Evolutionary conservation across 2,329 filamentous ascomycete genomes (phyloP).

Genomic region (Colletotrichum kahawae): DNA sequence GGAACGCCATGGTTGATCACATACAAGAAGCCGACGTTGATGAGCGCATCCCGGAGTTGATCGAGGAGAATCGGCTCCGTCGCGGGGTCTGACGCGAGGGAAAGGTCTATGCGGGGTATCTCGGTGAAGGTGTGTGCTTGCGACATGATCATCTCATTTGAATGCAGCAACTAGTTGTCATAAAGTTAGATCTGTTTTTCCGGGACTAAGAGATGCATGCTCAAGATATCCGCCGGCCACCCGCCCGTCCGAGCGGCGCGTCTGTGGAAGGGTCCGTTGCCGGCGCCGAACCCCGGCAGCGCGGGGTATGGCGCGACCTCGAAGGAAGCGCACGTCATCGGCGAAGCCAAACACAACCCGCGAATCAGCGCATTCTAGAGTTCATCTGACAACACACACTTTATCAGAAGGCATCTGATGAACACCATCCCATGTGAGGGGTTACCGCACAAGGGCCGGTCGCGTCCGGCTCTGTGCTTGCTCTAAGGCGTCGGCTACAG

Average conservation of each 20-base stretch:
- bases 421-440: neutral
- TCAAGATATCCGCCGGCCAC: neutral
- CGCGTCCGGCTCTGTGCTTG: neutral
- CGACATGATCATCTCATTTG: neutral
- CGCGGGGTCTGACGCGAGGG: slow-evolving; percentile 39
- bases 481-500: rapidly evolving
- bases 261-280: neutral
- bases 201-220: neutral
- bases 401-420: neutral
- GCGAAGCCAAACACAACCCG: neutral
- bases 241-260: neutral
- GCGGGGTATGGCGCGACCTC: neutral
- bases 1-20: slow-evolving; percentile 54
- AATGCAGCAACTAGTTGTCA: neutral
- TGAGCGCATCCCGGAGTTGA: slow-evolving; percentile 50
- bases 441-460: neutral
- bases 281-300: neutral
- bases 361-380: neutral
- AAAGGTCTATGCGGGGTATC: slow-evolving; percentile 57
- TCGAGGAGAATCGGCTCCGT: slow-evolving; percentile 41
- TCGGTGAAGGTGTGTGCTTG: slow-evolving; percentile 31
- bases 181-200: neutral
- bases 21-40: slow-evolving; percentile 59
- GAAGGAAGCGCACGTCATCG: slow-evolving; percentile 6
- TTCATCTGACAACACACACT: neutral